Base-by-base conservation (phyloP, 495 filamentous ascomycete species). In the Clavariopsis aquatica region DNA sequence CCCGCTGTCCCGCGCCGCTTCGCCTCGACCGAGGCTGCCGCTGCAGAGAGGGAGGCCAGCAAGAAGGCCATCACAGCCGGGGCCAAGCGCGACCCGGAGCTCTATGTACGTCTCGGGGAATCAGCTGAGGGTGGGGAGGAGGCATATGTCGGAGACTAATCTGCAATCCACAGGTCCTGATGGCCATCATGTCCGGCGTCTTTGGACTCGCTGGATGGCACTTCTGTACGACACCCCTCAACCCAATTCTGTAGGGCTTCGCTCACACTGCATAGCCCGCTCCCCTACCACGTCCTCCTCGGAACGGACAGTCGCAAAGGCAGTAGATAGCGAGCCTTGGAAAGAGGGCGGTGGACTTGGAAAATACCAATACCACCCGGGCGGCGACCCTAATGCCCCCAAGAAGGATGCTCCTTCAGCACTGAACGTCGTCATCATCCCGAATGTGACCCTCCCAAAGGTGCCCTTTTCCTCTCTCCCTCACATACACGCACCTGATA, bases 311-410 rank as follows among this genome's bases (percentile, higher is more conserved):
- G 89, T 97, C 69, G 81, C 83, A 72, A 84, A 96, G 65, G 85
- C 84, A 70, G 78, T 84, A 67, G 80, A 83, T 63, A 83, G 86
- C 71, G 94, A 95, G 90, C 93, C 94, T 43, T 98, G 94, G 94
- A 84, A 98, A 75, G 81, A 81, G 24, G 64, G 68, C 52, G 82
- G 82, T 54, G 79, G 82, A 52, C 70, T 82, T 23, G 84, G 83
- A 26, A 94, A 93, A 80, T 97, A 96, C 80, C 85, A 86, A 78
- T 97, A 97, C 80, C 88, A 96, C 80, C 93, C 94, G 62, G 88
- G 91, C 66, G 94, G 92, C 69, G 88, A 97, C 76, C 75, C 82
- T 74, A 88, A 74, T 70, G 85, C 87, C 69, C 79, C 85, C 56
- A 87, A 88, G 69, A 91, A 89, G 76, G 90, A 96, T 74, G 94